Evolutionary conservation across 495 filamentous ascomycete species (phyloP).

Genomic region (Podospora pseudocomata): DNA sequence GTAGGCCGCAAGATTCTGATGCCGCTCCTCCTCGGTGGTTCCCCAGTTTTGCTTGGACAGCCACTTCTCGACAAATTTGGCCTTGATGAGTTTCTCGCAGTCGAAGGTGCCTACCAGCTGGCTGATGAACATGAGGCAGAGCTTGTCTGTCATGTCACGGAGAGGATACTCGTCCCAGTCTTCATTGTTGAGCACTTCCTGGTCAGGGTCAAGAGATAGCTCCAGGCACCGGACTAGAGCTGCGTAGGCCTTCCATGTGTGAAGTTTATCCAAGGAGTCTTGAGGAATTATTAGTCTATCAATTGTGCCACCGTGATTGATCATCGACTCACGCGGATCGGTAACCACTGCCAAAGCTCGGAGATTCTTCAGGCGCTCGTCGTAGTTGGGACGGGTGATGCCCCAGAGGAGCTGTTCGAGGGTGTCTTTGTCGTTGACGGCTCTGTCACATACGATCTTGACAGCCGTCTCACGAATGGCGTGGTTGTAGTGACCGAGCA

Average conservation of each 20-base stretch:
- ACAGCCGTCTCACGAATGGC: constrained; percentile 50
- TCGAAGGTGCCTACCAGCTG: constrained; percentile 44
- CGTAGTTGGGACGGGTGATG: constrained; percentile 49
- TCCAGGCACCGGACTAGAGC: constrained; percentile 53
- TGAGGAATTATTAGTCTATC: neutral
- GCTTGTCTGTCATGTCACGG: constrained; percentile 51
- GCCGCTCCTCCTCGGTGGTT: constrained; percentile 38
- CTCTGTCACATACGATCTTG: constrained; percentile 52
- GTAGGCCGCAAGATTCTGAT: constrained; percentile 45
- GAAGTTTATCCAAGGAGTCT: constrained; percentile 34
- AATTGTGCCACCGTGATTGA: neutral
- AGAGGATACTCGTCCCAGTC: constrained; percentile 51
- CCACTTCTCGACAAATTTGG: constrained; percentile 54
- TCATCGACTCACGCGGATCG: constrained; percentile 25
- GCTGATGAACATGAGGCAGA: constrained; percentile 46
- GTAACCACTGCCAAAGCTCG: constrained; percentile 42
- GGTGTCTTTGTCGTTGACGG: constrained; percentile 42
- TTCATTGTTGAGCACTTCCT: constrained; percentile 44
- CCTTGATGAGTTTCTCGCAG: constrained; percentile 42
- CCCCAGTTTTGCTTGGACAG: constrained; percentile 56
- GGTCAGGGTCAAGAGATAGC: constrained; percentile 47
- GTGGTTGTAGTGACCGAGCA: constrained; percentile 51
- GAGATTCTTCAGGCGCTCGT: constrained; percentile 47
- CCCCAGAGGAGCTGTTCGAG: constrained; percentile 46
- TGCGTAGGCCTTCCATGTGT: constrained; percentile 44